Conservation (phyloP, 1,284 basidiomycete genomes). For the Pterula multifida region DNA sequence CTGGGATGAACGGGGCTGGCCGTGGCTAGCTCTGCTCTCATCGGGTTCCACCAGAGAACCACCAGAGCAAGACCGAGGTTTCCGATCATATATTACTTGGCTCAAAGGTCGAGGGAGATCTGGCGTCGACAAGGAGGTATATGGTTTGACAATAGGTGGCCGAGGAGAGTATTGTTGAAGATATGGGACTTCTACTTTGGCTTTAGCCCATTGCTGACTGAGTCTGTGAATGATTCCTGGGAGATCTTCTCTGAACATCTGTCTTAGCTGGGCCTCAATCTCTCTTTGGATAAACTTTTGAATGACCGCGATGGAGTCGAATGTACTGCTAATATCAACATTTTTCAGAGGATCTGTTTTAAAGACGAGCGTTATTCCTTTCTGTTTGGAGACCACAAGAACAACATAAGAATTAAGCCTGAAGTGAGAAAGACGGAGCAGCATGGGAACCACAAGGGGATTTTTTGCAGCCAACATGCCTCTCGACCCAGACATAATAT, state of each 20-base stretch:
- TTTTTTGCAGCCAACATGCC: slow-evolving; percentile 89
- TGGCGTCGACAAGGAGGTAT: not conserved
- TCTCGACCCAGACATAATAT: slow-evolving; percentile 59
- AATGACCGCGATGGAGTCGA: slow-evolving; percentile 96
- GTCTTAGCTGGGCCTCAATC: slow-evolving; percentile 92
- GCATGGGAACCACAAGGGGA: slow-evolving; percentile 95
- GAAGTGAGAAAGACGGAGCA: slow-evolving; percentile 90
- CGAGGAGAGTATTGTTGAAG: slow-evolving; percentile 33
- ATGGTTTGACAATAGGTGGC: slow-evolving; percentile 14
- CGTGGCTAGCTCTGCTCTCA: not conserved
- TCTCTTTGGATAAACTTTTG: slow-evolving; percentile 94
- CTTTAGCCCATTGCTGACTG: slow-evolving; percentile 89
- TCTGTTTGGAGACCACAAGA: slow-evolving; percentile 91
- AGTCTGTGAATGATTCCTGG: slow-evolving; percentile 95
- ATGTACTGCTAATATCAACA: slow-evolving; percentile 94
- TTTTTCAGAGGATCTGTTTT: slow-evolving; percentile 98
- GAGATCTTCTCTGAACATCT: slow-evolving; percentile 96
- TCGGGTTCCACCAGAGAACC: not conserved
- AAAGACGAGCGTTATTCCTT: slow-evolving; percentile 98
- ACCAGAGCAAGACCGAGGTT: not conserved
- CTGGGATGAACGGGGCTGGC: not conserved
- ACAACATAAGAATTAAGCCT: slow-evolving; percentile 94
- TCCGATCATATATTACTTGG: not conserved
- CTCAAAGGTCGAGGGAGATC: not conserved
- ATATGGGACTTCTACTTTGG: slow-evolving; percentile 75